These are phyloP conservation scores for Anisogramma anomala DNA, from an alignment of 2,329 filamentous ascomycete genomes.

Conservation along the genomic window DNA sequence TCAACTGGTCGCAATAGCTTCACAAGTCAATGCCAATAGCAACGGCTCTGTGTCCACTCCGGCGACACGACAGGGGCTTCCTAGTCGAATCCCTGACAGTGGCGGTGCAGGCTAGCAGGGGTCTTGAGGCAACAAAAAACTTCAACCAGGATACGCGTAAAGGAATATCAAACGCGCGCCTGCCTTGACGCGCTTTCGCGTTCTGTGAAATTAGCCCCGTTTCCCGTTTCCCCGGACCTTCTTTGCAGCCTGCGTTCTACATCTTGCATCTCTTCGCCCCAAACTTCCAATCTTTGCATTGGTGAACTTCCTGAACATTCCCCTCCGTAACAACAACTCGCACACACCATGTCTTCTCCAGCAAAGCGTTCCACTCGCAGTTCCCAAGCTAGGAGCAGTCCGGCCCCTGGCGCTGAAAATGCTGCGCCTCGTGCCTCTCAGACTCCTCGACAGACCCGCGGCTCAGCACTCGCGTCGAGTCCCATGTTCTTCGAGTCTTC, in stretches of 20 bases:
- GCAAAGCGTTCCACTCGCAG: slow-evolving; percentile 41
- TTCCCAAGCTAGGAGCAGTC: slow-evolving; percentile 28
- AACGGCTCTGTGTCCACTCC: slow-evolving; percentile 15
- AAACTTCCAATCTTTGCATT: background rate
- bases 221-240: too few relatives aligned
- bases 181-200: background rate
- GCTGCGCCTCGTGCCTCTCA: slow-evolving; percentile 1
- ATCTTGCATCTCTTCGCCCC: too few relatives aligned
- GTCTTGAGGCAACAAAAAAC: background rate
- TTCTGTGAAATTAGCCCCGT: too few relatives aligned
- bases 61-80: slow-evolving; percentile 2
- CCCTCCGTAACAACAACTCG: slow-evolving; percentile 5
- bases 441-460: slow-evolving; percentile 27
- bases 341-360: slow-evolving; percentile 49
- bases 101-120: background rate
- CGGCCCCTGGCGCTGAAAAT: slow-evolving; percentile 17
- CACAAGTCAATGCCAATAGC: background rate
- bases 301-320: slow-evolving; percentile 1
- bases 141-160: slow-evolving; percentile 2
- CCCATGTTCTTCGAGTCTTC: slow-evolving; percentile 64
- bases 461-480: slow-evolving; percentile 55
- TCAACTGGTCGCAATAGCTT: slow-evolving; percentile 4
- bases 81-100: background rate
- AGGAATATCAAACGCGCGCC: background rate
- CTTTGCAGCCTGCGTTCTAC: too few relatives aligned